These are phyloP conservation scores for Cyathus striatus DNA, from an alignment of 768 basidiomycete species.

Conservation along the genomic window DNA sequence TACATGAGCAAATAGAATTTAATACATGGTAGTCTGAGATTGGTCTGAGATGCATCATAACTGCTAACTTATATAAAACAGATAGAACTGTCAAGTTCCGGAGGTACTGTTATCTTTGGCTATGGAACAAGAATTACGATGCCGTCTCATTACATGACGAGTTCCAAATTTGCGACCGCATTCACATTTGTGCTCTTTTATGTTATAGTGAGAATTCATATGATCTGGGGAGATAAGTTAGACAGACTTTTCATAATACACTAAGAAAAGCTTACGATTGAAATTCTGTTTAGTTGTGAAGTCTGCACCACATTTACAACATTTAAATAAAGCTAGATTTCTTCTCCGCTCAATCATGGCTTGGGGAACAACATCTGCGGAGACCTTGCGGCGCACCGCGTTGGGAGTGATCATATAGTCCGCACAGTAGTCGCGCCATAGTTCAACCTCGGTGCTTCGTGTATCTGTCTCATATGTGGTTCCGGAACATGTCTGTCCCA, in stretches of 20 bases:
- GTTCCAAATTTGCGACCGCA: slow-evolving; percentile 1
- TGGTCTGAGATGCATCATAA: too few species aligned
- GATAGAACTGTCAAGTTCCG: too few species aligned
- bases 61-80: too few species aligned
- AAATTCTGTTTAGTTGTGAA: slow-evolving; percentile 2
- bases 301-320: neutral
- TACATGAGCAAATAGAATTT: neutral
- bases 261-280: neutral
- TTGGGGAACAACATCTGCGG: neutral
- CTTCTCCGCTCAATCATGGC: neutral
- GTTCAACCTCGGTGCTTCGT: too few species aligned
- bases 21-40: too few species aligned
- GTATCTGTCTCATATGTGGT: too few species aligned
- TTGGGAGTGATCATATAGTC: too few species aligned
- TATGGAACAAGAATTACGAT: neutral
- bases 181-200: neutral
- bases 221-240: neutral
- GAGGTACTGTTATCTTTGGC: neutral
- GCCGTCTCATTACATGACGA: neutral
- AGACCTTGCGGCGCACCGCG: too few species aligned
- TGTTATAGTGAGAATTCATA: neutral
- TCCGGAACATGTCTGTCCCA: too few species aligned
- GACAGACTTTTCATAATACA: too few species aligned
- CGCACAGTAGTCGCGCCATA: too few species aligned
- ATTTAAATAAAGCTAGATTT: neutral